Conservation (phyloP, 768 basidiomycete genomes). For the Hygrophorus pudorinus region DNA sequence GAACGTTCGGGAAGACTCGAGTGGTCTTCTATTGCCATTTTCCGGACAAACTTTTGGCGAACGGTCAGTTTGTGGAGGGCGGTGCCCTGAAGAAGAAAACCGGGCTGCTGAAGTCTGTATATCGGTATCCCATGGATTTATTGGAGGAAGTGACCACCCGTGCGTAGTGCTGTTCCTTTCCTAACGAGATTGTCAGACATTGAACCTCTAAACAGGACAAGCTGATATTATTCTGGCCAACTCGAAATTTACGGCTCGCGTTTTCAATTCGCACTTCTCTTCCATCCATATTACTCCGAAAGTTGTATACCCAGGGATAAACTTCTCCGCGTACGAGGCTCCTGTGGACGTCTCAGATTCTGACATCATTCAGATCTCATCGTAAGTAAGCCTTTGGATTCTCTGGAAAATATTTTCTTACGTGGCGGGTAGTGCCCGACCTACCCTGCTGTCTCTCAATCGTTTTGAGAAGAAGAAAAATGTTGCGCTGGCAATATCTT, state of each 20-base stretch:
- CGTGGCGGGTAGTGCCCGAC: slow-evolving; percentile 36
- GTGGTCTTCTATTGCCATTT: slow-evolving; percentile 98
- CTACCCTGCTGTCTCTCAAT: slow-evolving; percentile 82
- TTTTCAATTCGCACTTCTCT: slow-evolving; percentile 69
- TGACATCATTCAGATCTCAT: slow-evolving; percentile 43
- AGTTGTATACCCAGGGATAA: slow-evolving; percentile 96
- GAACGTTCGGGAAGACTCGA: slow-evolving; percentile 54
- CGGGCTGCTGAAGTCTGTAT: slow-evolving; percentile 58
- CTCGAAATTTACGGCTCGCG: slow-evolving; percentile 78
- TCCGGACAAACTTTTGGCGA: slow-evolving; percentile 85
- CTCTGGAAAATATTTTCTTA: background rate
- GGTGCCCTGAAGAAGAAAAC: slow-evolving; percentile 26
- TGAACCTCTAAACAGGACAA: slow-evolving; percentile 44
- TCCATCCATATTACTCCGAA: slow-evolving; percentile 51
- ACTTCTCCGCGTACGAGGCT: slow-evolving; percentile 60
- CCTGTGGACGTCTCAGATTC: slow-evolving; percentile 31
- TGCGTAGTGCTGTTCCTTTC: slow-evolving; percentile 25
- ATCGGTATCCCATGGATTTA: slow-evolving; percentile 84
- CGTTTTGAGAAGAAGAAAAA: slow-evolving; percentile 98
- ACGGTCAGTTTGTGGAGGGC: slow-evolving; percentile 57
- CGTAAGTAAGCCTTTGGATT: slow-evolving; percentile 36
- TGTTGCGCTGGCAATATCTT: slow-evolving; percentile 62
- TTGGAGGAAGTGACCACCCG: slow-evolving; percentile 86
- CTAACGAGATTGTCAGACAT: slow-evolving; percentile 1
- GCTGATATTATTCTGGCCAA: slow-evolving; percentile 89